These are phyloP conservation scores for Claviceps sp. DNA, from an alignment of 2,329 filamentous ascomycete species.

Conservation along the genomic window DNA sequence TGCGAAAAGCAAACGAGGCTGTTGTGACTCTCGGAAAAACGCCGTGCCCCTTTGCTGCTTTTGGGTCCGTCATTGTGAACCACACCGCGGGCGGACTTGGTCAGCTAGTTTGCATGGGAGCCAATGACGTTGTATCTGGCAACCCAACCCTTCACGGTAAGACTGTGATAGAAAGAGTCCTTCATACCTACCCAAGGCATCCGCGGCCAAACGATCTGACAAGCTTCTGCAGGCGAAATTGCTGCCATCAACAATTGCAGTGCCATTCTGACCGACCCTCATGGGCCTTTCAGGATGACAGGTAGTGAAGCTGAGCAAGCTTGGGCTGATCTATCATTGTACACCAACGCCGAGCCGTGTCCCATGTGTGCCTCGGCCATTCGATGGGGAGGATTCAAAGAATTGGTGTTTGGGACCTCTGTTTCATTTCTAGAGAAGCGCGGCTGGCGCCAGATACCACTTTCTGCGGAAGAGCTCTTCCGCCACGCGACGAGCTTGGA, in stretches of 20 bases:
- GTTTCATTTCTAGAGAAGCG: constrained; percentile 30
- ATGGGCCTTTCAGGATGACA: constrained; percentile 29
- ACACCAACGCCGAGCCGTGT: constrained; percentile 44
- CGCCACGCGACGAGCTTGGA: constrained; percentile 17
- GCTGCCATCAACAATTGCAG: constrained; percentile 41
- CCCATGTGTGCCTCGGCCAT: constrained; percentile 45
- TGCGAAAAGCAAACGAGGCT: constrained; percentile 34
- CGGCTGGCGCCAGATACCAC: constrained; percentile 38
- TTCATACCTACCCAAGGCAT: neutral
- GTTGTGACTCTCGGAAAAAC: constrained; percentile 17
- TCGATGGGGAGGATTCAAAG: constrained; percentile 40
- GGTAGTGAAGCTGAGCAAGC: constrained; percentile 27
- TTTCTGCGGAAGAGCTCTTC: constrained; percentile 33
- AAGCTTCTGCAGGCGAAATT: constrained; percentile 29
- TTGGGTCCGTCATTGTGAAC: constrained; percentile 41
- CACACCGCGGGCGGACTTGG: constrained; percentile 31
- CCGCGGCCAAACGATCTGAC: neutral
- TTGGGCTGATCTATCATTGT: constrained; percentile 33
- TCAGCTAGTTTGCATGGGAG: constrained; percentile 35
- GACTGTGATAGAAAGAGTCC: neutral
- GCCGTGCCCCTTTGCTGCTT: constrained; percentile 40
- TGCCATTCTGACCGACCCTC: constrained; percentile 29
- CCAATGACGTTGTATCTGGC: constrained; percentile 31
- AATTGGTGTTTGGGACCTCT: constrained; percentile 40
- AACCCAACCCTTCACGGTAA: constrained; percentile 40